phyloP scores from a whole-genome alignment of 2,329 filamentous ascomycete genomes.

The Hypoxylon sp. region DNA sequence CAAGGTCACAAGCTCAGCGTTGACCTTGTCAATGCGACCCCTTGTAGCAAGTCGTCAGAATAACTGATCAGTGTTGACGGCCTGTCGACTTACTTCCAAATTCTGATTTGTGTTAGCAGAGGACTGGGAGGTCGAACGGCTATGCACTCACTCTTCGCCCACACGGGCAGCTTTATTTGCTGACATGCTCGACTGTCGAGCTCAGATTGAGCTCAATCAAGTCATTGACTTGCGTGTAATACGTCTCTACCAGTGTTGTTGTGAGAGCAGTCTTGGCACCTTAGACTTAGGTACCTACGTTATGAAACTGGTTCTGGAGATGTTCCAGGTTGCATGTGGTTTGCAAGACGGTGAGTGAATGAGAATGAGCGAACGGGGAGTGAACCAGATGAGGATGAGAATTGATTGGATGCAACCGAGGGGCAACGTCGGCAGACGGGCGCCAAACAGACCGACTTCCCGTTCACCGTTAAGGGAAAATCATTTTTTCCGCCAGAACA shows the following conservation, averaged over 20 bases:
- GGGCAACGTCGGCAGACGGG: slow-evolving; percentile 3
- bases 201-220: slow-evolving; percentile 40
- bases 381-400: too few relatives aligned
- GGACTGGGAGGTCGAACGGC: slow-evolving; percentile 5
- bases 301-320: slow-evolving; percentile 11
- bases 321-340: not conserved
- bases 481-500: slow-evolving; percentile 24
- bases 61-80: slow-evolving; percentile 1
- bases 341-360: slow-evolving; percentile 26
- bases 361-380: not conserved
- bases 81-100: slow-evolving; percentile 84
- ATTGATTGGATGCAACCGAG: slow-evolving; percentile 7
- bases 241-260: slow-evolving; percentile 3
- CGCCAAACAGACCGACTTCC: slow-evolving; percentile 13
- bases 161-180: slow-evolving; percentile 72
- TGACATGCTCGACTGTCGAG: slow-evolving; percentile 62
- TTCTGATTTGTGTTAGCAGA: slow-evolving; percentile 64
- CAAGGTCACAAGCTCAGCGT: slow-evolving; percentile 95
- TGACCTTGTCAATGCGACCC: slow-evolving; percentile 96
- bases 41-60: slow-evolving; percentile 61
- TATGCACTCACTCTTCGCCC: slow-evolving; percentile 69
- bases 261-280: not conserved
- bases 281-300: not conserved
- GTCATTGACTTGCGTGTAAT: slow-evolving; percentile 44
- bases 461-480: slow-evolving; percentile 17